Percentiles rank a stretch among this genome's conserved stretches.
phyloP scores from a whole-genome alignment of 495 filamentous ascomycete genomes.

The Elasticomyces elasticus region DNA sequence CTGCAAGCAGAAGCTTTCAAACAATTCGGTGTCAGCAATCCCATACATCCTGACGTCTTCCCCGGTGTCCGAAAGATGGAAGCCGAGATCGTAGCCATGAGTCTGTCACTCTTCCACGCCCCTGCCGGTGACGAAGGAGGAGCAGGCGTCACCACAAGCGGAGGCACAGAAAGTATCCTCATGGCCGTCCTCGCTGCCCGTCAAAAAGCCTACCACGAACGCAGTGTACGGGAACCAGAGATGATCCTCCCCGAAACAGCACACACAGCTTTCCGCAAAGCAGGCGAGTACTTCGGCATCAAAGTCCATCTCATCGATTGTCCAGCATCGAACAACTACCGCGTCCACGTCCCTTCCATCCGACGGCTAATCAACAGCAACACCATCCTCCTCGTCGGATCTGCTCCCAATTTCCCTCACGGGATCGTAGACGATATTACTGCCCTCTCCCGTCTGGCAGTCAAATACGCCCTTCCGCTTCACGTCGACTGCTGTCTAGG shows the following conservation, averaged over 20 bases:
- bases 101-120: slow-evolving; percentile 81
- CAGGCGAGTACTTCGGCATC: slow-evolving; percentile 88
- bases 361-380: slow-evolving; percentile 86
- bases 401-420: slow-evolving; percentile 94
- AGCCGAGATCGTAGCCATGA: slow-evolving; percentile 95
- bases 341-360: slow-evolving; percentile 67
- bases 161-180: slow-evolving; percentile 91
- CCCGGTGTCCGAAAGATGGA: slow-evolving; percentile 99
- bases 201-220: slow-evolving; percentile 76
- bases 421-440: slow-evolving; percentile 94
- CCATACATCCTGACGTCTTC: slow-evolving; percentile 98
- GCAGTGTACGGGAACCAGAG: slow-evolving; percentile 84
- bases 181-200: slow-evolving; percentile 86
- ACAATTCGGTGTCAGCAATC: slow-evolving; percentile 91
- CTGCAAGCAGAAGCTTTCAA: slow-evolving; percentile 87
- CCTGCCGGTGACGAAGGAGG: slow-evolving; percentile 48
- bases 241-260: slow-evolving; percentile 95
- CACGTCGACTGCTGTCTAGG: slow-evolving; percentile 98
- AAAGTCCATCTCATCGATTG: slow-evolving; percentile 84
- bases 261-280: slow-evolving; percentile 94
- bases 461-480: slow-evolving; percentile 67
- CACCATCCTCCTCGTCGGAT: slow-evolving; percentile 91
- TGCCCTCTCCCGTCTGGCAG: slow-evolving; percentile 71
- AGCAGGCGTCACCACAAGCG: slow-evolving; percentile 82
- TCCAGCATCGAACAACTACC: slow-evolving; percentile 64